Conservation (phyloP, 1,284 basidiomycete genomes). For the Wallemia ichthyophaga region DNA sequence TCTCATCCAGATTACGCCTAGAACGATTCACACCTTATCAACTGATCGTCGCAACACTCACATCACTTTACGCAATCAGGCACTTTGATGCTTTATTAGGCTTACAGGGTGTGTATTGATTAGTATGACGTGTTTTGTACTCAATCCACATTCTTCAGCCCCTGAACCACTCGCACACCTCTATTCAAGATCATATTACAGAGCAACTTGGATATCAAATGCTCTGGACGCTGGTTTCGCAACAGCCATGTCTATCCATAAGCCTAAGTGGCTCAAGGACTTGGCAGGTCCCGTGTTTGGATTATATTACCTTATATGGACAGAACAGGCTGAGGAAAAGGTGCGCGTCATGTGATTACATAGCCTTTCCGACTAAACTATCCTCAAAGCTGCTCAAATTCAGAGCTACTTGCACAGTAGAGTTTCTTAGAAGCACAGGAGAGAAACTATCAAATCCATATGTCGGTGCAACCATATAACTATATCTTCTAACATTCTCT, state of each 20-base stretch:
- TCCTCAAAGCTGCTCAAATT: slow-evolving; percentile 44
- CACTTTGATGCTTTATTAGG: slow-evolving; percentile 69
- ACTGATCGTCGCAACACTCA: slow-evolving; percentile 55
- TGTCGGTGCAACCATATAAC: slow-evolving; percentile 19
- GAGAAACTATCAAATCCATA: slow-evolving; percentile 86
- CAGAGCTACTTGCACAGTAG: slow-evolving; percentile 71
- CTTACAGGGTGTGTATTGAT: slow-evolving; percentile 27
- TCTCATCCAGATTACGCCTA: slow-evolving; percentile 12
- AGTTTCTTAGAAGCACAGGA: slow-evolving; percentile 84
- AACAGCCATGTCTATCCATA: slow-evolving; percentile 64
- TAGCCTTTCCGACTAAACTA: neutral
- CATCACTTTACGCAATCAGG: slow-evolving; percentile 49
- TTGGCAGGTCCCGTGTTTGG: slow-evolving; percentile 47
- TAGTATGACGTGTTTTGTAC: neutral
- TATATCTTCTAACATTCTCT: neutral
- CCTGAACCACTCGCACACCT: slow-evolving; percentile 72
- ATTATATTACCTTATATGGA: slow-evolving; percentile 73
- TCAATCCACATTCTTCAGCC: slow-evolving; percentile 21
- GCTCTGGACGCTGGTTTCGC: slow-evolving; percentile 94
- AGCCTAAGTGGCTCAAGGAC: slow-evolving; percentile 65
- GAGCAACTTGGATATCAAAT: slow-evolving; percentile 82
- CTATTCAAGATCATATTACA: slow-evolving; percentile 79
- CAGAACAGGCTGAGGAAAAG: slow-evolving; percentile 79
- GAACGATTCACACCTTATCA: slow-evolving; percentile 83
- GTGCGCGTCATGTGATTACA: slow-evolving; percentile 17